Evolutionary conservation across 768 basidiomycete genomes (phyloP).

Genomic region (Suillus tomentosus): DNA sequence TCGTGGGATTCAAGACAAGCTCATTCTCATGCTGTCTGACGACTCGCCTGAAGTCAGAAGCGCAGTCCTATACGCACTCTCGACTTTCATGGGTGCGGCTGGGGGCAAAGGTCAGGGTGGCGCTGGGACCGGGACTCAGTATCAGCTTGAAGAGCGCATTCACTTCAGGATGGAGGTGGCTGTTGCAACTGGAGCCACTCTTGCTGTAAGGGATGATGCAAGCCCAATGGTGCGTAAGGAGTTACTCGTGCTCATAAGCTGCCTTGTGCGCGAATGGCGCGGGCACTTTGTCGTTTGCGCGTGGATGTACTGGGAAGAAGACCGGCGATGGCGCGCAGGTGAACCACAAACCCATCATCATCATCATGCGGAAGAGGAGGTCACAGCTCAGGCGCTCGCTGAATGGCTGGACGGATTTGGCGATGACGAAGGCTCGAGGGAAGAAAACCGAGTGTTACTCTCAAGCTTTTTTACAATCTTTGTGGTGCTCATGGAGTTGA

Average conservation of each 20-base stretch:
- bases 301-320: slow-evolving; percentile 96
- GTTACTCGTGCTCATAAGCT: slow-evolving; percentile 86
- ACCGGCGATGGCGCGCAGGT: slow-evolving; percentile 58
- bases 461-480: slow-evolving; percentile 96
- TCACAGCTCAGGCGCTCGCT: slow-evolving; percentile 67
- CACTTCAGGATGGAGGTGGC: slow-evolving; percentile 91
- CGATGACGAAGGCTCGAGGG: slow-evolving; percentile 64
- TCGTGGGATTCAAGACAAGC: slow-evolving; percentile 76
- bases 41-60: slow-evolving; percentile 92
- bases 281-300: slow-evolving; percentile 96
- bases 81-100: slow-evolving; percentile 90
- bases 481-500: slow-evolving; percentile 83
- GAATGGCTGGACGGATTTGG: slow-evolving; percentile 79
- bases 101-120: slow-evolving; percentile 81
- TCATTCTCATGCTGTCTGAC: slow-evolving; percentile 78
- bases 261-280: slow-evolving; percentile 93
- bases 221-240: slow-evolving; percentile 97
- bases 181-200: slow-evolving; percentile 83
- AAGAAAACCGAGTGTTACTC: slow-evolving; percentile 80
- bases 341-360: slow-evolving; percentile 33
- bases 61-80: slow-evolving; percentile 88
- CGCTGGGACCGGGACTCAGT: slow-evolving; percentile 81
- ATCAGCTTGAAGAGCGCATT: slow-evolving; percentile 72
- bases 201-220: slow-evolving; percentile 91
- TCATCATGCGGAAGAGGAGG: slow-evolving; percentile 58